Conservation (phyloP, 495 filamentous ascomycete species). For the Bombardia bombarda region DNA sequence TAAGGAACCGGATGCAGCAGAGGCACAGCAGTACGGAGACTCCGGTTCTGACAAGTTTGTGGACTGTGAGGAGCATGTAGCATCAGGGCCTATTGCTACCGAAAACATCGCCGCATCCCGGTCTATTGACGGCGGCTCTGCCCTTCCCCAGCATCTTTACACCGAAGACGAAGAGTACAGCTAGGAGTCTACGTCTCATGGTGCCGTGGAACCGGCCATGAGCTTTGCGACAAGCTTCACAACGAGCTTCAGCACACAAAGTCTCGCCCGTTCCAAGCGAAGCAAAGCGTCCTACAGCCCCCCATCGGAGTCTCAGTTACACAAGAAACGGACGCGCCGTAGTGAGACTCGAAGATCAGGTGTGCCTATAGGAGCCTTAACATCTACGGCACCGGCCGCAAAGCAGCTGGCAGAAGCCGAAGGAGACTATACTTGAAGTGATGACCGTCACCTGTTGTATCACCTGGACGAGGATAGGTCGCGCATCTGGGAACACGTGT, state of each 20-base stretch:
- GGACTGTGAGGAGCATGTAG: slow-evolving; percentile 2
- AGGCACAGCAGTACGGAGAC: slow-evolving; percentile 4
- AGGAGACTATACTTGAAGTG: not conserved
- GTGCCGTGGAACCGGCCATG: slow-evolving; percentile 4
- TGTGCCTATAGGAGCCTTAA: not conserved
- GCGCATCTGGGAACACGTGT: not conserved
- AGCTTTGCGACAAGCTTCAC: slow-evolving; percentile 10
- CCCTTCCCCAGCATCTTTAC: slow-evolving; percentile 11
- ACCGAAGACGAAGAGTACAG: slow-evolving; percentile 9
- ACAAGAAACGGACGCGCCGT: not conserved
- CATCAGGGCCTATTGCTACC: slow-evolving; percentile 3
- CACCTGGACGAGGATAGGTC: not conserved
- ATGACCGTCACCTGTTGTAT: not conserved
- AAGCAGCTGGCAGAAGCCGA: not conserved
- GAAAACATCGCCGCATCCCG: slow-evolving; percentile 7
- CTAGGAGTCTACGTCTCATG: slow-evolving; percentile 5
- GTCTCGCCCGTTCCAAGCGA: not conserved
- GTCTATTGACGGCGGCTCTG: slow-evolving; percentile 8
- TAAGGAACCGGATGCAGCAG: not conserved
- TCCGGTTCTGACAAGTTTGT: slow-evolving; percentile 5
- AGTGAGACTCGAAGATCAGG: not conserved
- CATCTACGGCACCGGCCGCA: not conserved
- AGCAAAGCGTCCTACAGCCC: not conserved
- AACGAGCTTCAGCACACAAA: not conserved
- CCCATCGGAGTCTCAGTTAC: not conserved